Percentiles rank a stretch among this genome's conserved stretches.
These are phyloP conservation scores for Marchantia polymorpha DNA, from an alignment of 225 moss, liverwort and hornwort species.

Conservation along the genomic window DNA sequence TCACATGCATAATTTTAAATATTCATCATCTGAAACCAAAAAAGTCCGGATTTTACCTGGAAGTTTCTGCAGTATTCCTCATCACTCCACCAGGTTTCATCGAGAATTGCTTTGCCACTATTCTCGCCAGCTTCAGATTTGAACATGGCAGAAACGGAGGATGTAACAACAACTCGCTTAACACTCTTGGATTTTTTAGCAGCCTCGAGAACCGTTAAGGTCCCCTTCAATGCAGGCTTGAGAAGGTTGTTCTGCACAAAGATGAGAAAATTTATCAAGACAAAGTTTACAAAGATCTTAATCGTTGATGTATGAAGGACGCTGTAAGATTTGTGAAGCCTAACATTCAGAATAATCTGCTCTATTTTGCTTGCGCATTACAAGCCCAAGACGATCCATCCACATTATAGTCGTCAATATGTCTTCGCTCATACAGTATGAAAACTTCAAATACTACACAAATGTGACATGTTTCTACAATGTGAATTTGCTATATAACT, in stretches of 20 bases:
- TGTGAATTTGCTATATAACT: too few species aligned
- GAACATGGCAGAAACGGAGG: slow-evolving; percentile 20
- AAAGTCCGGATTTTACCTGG: background rate
- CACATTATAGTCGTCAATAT: too few species aligned
- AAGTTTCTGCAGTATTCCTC: slow-evolving; percentile 11
- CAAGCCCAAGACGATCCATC: background rate
- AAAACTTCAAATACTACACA: too few species aligned
- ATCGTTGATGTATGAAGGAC: background rate
- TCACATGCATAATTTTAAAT: too few species aligned
- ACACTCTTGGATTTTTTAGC: slow-evolving; percentile 39
- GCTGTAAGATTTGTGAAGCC: background rate
- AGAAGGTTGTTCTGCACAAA: slow-evolving; percentile 33
- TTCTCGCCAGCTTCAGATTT: background rate
- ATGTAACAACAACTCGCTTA: slow-evolving; percentile 54
- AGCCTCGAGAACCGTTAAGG: slow-evolving; percentile 45
- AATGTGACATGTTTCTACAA: too few species aligned
- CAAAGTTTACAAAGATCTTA: background rate
- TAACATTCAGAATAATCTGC: background rate
- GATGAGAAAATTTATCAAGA: background rate
- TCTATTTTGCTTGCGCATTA: background rate
- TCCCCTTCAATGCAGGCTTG: slow-evolving; percentile 47
- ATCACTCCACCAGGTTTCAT: slow-evolving; percentile 34
- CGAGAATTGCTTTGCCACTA: too few species aligned
- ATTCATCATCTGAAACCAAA: too few species aligned
- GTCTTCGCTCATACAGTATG: too few species aligned